A percentile compares a stretch with the other conserved stretches of the same genome.
These are phyloP conservation scores for Middelhovenomyces tepae DNA, from an alignment of 805 yeast species.

Conservation along the genomic window DNA sequence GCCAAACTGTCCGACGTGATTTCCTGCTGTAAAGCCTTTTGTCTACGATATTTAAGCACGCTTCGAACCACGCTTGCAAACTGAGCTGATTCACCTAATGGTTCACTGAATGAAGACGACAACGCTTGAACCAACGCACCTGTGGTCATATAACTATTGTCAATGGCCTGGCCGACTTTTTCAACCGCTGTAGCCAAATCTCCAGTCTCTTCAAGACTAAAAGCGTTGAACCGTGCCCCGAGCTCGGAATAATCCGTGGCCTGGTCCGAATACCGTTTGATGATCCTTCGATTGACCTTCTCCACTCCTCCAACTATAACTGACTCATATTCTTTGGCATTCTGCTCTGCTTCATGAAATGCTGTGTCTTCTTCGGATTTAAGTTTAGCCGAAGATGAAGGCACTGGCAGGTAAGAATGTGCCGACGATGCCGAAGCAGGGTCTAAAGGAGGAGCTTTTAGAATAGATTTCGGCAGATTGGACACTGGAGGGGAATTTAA, in stretches of 20 bases:
- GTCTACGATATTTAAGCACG: constrained; percentile 51
- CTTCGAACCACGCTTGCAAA: constrained; percentile 48
- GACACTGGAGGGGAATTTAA: constrained; percentile 46
- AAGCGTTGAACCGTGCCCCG: constrained; percentile 62
- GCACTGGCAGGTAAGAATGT: constrained; percentile 55
- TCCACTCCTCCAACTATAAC: constrained; percentile 44
- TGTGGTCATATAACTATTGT: constrained; percentile 46
- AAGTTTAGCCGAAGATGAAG: constrained; percentile 35
- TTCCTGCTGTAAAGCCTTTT: constrained; percentile 47
- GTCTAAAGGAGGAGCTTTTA: constrained; percentile 53
- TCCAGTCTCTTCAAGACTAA: constrained; percentile 41
- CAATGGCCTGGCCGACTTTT: constrained; percentile 78
- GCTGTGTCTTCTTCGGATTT: constrained; percentile 31
- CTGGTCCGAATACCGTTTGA: constrained; percentile 47
- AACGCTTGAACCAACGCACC: constrained; percentile 44
- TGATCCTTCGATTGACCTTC: constrained; percentile 46
- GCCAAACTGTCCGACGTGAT: constrained; percentile 33
- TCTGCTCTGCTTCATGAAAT: constrained; percentile 35
- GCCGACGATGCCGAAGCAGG: constrained; percentile 50
- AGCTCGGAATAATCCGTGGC: constrained; percentile 62
- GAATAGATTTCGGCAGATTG: constrained; percentile 41
- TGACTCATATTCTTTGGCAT: constrained; percentile 38
- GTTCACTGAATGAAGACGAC: constrained; percentile 55
- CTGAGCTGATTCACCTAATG: constrained; percentile 63
- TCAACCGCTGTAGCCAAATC: constrained; percentile 53